These are phyloP conservation scores for Fagopyrum esculentum DNA, from an alignment of 148 eudicot species.

Conservation along the genomic window DNA sequence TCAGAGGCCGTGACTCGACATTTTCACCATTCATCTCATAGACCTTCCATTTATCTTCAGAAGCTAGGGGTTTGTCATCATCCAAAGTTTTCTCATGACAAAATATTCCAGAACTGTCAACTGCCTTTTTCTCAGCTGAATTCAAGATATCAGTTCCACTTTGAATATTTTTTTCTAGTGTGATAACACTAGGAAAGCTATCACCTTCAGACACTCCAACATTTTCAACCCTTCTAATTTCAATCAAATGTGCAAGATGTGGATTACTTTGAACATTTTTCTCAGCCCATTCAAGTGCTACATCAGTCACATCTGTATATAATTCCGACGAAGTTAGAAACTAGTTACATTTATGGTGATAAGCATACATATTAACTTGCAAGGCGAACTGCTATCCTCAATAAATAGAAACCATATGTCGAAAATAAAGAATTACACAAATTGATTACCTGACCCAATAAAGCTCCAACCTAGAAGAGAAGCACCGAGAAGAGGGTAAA, in stretches of 20 bases:
- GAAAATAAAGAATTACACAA: not conserved
- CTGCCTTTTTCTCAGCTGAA: constrained; percentile 7
- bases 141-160: constrained; percentile 11
- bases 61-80: not conserved
- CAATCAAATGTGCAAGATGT: constrained; percentile 62
- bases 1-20: constrained; percentile 12
- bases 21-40: constrained; percentile 16
- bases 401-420: not conserved
- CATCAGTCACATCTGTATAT: constrained; percentile 66
- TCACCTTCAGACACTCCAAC: constrained; percentile 2
- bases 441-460: constrained; percentile 71
- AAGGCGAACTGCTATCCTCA: not conserved
- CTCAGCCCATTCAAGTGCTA: constrained; percentile 90
- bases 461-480: constrained; percentile 84
- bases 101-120: constrained; percentile 10
- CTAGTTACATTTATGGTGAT: not conserved
- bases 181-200: not conserved
- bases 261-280: constrained; percentile 74
- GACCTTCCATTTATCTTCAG: constrained; percentile 13
- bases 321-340: constrained; percentile 8
- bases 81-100: constrained; percentile 15
- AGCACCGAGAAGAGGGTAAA: constrained; percentile 96
- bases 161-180: constrained; percentile 8
- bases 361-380: not conserved
- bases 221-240: constrained; percentile 52